Base-by-base conservation (phyloP, 2,329 filamentous ascomycete genomes). In the Botrytis squamosa region DNA sequence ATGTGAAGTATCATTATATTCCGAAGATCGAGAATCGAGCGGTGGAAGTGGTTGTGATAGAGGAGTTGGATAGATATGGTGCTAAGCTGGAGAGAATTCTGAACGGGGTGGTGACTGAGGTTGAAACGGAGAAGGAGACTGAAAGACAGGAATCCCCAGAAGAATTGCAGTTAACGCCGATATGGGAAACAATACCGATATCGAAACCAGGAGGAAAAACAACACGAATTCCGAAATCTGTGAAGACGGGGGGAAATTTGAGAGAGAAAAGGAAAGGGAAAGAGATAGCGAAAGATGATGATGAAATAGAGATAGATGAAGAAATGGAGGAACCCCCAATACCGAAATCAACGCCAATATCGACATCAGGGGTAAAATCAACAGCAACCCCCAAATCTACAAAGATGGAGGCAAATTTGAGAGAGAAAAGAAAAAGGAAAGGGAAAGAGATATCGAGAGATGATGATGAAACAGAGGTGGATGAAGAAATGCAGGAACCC, bases 111-210 rank as follows among this genome's bases (percentile, higher is more conserved):
- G 49, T n/a, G 4, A 6, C 3, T 16, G 25, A 55, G 12, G 14
- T 3, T 7, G 14, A 2, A 16, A 8, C 14, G 16, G 4, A 6
- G 6, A 16, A 5, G 14, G 49, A 6, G 5, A 14, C 2, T 1
- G 49, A 55, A 12, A 4, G 7, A 55, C 12, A 55, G 16, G 14
- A 18, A 29, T 7, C 8, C 3, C 14, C 14, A 8, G 4, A 9
- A 8, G 4, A 9, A 29, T 14, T 25, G n/a, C 9, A 57, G 2
- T 0, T n/a, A 18, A 29, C 16, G 16, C 52, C n/a, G n/a, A 33
- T 18, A 18, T 14, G 12, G n/a, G 9, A 57, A 4, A 1, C 52
- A 18, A 29, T 7, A 7, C 52, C n/a, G n/a, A 33, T 29, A 18
- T 33, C 52, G 4, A 29, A 57, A 29, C 1, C 52, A 57, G 1